phyloP scores from a whole-genome alignment of 2,329 filamentous ascomycete genomes.

The Harringtonia aguacate region DNA sequence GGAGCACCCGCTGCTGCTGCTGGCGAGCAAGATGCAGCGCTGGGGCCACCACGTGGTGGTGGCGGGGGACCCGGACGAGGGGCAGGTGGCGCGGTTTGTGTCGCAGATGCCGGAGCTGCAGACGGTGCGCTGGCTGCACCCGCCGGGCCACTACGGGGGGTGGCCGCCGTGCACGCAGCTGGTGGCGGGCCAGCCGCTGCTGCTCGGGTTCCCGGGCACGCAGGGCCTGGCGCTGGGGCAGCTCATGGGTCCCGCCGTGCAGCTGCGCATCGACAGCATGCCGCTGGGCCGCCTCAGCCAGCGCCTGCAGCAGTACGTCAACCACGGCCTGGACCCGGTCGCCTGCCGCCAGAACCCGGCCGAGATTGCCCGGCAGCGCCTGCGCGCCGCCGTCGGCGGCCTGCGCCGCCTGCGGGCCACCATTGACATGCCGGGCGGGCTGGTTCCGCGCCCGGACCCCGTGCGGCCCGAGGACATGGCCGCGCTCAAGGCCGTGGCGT shows the following conservation, averaged over 20 bases:
- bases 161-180: too few relatives aligned
- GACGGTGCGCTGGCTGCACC: neutral
- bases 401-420: neutral
- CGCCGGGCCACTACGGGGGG: too few relatives aligned
- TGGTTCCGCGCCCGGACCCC: neutral
- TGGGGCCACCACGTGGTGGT: neutral
- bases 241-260: neutral
- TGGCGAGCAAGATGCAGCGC: neutral
- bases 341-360: too few relatives aligned
- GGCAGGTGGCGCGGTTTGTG: neutral
- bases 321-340: neutral
- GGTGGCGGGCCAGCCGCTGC: too few relatives aligned
- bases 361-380: neutral
- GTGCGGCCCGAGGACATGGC: slow-evolving; percentile 1
- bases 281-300: slow-evolving; percentile 3
- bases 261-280: neutral
- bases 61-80: neutral
- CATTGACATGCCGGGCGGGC: neutral
- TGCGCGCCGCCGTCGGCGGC: neutral
- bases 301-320: neutral
- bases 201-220: too few relatives aligned
- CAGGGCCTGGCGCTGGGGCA: slow-evolving; percentile 7
- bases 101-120: neutral
- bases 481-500: neutral
- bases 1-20: neutral